Evolutionary conservation across 345 rosid species (phyloP), one percentile per base, ranked within the genome.

Genomic region (Eutrema japonicum): DNA sequence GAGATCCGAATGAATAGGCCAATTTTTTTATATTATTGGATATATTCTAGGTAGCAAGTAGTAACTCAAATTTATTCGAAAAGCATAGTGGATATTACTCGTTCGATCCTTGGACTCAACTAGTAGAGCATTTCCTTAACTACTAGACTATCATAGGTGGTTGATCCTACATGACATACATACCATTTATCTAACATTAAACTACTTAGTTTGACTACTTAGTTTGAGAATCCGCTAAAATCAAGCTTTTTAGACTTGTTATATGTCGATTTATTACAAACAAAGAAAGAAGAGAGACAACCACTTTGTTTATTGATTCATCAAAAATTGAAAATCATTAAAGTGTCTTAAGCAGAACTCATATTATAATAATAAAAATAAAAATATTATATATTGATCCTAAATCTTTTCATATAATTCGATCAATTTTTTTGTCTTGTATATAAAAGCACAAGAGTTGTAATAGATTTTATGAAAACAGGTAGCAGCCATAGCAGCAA

Each of bases 401-500:
- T 4, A 32, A 32, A 32, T 32, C 0, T 32, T 32, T 32, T 32
- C 35, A 4, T 32, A 32, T 32, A 32, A 30, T 32, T 45, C 13
- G 48, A 16, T 45, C 4, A 47, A 7, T 46, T n/a, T 46, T 2
- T 45, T 37, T 10, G 6, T 48, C 4, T 52, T 22, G 18, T 32
- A 33, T 37, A 1, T 35, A 42, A 0, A 45, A 45, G 18, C 48
- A 3, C 48, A 45, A 45, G 18, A 5, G 18, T 45, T 13, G 8
- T 45, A 13, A 71, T 29, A 30, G 0, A 72, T 69, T 12, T 45
- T 33, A 29, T 61, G 13, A 12, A 52, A 72, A 54, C 75, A 90
- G 98, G 86, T 89, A 46, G 97, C 98, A 41, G 97, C 98, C 22
- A 88, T 93, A 75, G 97, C 98, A 70, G 94, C 97, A 7, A 80